Evolutionary conservation across 129 eudicot genomes (phyloP).

Genomic region (Arctium lappa): DNA sequence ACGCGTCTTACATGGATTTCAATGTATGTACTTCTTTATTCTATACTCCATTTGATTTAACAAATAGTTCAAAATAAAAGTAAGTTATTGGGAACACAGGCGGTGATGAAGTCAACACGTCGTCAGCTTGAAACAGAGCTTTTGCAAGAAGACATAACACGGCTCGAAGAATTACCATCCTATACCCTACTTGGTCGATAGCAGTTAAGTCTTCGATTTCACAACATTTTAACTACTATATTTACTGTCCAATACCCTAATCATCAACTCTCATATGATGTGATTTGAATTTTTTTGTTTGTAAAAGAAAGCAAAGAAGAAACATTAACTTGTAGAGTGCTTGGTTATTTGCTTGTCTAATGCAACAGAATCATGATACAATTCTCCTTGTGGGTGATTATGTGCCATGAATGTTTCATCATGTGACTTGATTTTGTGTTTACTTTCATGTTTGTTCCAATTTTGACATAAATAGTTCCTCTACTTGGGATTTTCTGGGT

Average conservation of each 20-base stretch:
- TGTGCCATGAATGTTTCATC: slow-evolving; percentile 14
- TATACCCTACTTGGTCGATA: slow-evolving; percentile 69
- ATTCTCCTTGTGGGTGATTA: slow-evolving; percentile 23
- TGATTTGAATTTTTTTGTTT: background rate
- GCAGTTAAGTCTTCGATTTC: slow-evolving; percentile 19
- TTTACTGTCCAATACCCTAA: slow-evolving; percentile 11
- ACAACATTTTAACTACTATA: slow-evolving; percentile 22
- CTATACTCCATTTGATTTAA: background rate
- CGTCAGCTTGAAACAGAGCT: slow-evolving; percentile 93
- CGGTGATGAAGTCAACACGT: slow-evolving; percentile 98
- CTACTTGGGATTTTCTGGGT: background rate
- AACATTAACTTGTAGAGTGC: slow-evolving; percentile 6
- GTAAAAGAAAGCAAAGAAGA: slow-evolving; percentile 12
- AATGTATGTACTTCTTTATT: slow-evolving; percentile 57
- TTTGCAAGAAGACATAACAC: slow-evolving; percentile 71
- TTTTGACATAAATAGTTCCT: background rate
- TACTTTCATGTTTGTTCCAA: background rate
- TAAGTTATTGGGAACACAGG: slow-evolving; percentile 31
- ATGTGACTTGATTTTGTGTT: background rate
- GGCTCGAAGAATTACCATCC: slow-evolving; percentile 90
- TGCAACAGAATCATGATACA: slow-evolving; percentile 14
- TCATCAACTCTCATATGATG: background rate
- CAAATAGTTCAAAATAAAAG: background rate
- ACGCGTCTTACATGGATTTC: slow-evolving; percentile 98
- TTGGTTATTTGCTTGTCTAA: slow-evolving; percentile 20